These are phyloP conservation scores for Collybia sordida DNA, from an alignment of 768 basidiomycete species.

Conservation along the genomic window DNA sequence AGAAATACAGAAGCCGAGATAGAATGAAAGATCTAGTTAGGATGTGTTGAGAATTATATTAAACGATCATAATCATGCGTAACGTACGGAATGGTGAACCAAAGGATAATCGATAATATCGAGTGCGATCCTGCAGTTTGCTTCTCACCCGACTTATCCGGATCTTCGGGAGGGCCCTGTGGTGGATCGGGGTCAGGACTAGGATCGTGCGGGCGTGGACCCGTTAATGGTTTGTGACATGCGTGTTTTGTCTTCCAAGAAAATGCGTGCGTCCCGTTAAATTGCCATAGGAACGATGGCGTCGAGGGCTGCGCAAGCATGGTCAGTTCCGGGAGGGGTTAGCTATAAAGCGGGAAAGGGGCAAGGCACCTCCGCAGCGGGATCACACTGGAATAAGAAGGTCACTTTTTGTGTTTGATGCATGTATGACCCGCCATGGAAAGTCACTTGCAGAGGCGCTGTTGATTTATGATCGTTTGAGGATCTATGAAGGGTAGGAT, in stretches of 20 bases:
- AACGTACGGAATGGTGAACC: conserved; percentile 1
- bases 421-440: conserved; percentile 29
- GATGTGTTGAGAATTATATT: background rate
- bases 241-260: conserved; percentile 23
- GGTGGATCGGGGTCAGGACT: conserved; percentile 15
- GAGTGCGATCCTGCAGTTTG: background rate
- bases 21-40: background rate
- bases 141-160: conserved; percentile 2
- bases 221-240: conserved; percentile 16
- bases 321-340: background rate
- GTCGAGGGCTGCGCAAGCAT: conserved; percentile 1
- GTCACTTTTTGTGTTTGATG: conserved; percentile 25
- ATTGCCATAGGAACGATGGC: conserved; percentile 19
- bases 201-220: background rate
- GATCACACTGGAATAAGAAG: conserved; percentile 29
- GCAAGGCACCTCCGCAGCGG: conserved; percentile 10
- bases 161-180: conserved; percentile 16
- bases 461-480: background rate
- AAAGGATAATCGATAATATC: background rate
- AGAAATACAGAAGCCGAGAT: background rate
- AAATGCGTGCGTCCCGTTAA: conserved; percentile 26
- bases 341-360: background rate
- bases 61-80: background rate
- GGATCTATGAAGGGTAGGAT: too few species aligned
- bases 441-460: conserved; percentile 27